These are phyloP conservation scores for Podila verticillata DNA, from an alignment of 192 early-diverging fungal species.

Conservation along the genomic window DNA sequence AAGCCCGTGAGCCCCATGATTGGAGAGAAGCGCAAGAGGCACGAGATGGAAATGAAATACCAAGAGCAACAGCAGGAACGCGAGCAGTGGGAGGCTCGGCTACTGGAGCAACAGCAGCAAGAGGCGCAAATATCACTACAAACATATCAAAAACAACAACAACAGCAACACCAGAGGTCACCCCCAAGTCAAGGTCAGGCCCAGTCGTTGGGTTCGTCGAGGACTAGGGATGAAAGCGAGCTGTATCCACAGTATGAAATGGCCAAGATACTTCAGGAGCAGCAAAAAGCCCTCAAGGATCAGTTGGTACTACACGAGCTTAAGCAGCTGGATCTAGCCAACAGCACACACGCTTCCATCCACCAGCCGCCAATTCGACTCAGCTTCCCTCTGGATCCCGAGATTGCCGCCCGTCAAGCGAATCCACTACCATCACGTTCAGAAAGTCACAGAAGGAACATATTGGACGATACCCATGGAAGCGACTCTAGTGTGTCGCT, in stretches of 20 bases:
- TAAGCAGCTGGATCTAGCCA: conserved; percentile 25
- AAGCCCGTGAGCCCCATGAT: conserved; percentile 50
- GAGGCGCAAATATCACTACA: neutral
- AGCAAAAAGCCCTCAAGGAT: conserved; percentile 16
- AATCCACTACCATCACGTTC: neutral
- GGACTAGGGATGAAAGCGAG: neutral
- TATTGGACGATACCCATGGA: too few species aligned
- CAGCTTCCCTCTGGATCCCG: conserved; percentile 23
- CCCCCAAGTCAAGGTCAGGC: too few species aligned
- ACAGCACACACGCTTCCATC: conserved; percentile 17
- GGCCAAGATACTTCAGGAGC: conserved; percentile 36
- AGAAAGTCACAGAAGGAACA: neutral
- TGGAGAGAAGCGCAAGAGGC: conserved; percentile 41
- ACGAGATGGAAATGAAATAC: conserved; percentile 40
- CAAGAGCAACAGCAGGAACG: conserved; percentile 19
- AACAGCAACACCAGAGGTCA: neutral
- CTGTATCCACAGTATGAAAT: conserved; percentile 21
- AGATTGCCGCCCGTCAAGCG: conserved; percentile 1
- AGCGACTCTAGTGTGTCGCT: too few species aligned
- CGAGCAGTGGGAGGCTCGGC: neutral
- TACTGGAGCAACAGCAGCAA: neutral
- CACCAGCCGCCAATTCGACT: conserved; percentile 35
- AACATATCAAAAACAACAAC: neutral
- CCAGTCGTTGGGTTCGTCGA: neutral
- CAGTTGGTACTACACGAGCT: conserved; percentile 22